Base-by-base conservation (phyloP, 2,329 filamentous ascomycete species). In the Fusarium buxicola region DNA sequence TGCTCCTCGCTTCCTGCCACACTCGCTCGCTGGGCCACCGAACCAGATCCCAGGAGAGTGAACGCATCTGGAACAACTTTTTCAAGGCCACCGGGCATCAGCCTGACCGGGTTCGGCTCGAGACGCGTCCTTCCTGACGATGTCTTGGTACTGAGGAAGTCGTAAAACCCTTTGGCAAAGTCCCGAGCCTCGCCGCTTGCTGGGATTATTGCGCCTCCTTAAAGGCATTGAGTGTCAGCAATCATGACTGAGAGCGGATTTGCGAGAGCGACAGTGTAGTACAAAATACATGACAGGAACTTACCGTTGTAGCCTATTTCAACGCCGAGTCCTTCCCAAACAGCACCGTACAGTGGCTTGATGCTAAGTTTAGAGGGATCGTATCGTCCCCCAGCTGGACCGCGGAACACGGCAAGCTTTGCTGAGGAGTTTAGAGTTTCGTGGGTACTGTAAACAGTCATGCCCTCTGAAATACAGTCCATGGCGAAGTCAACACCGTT, bases 321-420 rank as follows among this genome's bases (percentile, higher is more conserved):
- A 31, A 74, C 74, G 0, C 78, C 77, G 0, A 81, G 64, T 0
- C 74, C 78, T 45, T 80, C 76, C 78, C 77, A 81, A 0, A 79
- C 78, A 0, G 77, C 77, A 1, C 78, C 78, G 28, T 79, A 79
- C 1, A 75, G 53, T 0, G 77, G 75, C 16, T 80, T 72, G 2
- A 73, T 43, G 3, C 50, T 39, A 0, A 80, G 31, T 1, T 60
- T 43, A 0, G 36, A 44, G 2, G 60, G 28, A 2, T 74, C 70
- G 34, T 70, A 75, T 7, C 55, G n/a, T 0, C 72, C 71, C 0
- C 68, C 68, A 7, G 30, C 64, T 1, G 66, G 61, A 1, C 66
- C 64, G 1, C 73, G 63, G 16, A 75, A 68, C 0, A 72, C 65
- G 0, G 64, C 70, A 2, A 73, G 45, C 2, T 65, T 73, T 0